Percentiles rank a stretch among this genome's conserved stretches.
These are phyloP conservation scores for Fusarium oligoseptatum DNA, from an alignment of 2,329 filamentous ascomycete species.

Conservation along the genomic window DNA sequence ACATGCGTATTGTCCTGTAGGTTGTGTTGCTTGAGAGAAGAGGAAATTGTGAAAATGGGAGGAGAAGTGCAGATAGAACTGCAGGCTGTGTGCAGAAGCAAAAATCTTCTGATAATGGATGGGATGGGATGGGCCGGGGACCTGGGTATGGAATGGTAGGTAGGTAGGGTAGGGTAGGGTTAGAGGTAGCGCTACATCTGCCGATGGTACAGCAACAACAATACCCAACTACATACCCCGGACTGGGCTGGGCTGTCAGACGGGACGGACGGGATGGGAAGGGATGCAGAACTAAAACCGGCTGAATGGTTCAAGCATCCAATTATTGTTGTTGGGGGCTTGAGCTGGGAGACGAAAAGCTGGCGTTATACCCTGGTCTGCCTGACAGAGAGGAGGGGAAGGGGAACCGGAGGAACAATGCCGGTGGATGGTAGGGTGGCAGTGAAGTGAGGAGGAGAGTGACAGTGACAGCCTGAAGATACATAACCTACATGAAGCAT, in stretches of 20 bases:
- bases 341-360: not conserved
- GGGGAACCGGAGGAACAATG: not conserved
- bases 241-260: not conserved
- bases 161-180: too few relatives aligned
- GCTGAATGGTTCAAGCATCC: slow-evolving; percentile 1
- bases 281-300: not conserved
- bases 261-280: not conserved
- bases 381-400: not conserved
- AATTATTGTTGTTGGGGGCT: not conserved
- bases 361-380: not conserved
- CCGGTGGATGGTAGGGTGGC: not conserved
- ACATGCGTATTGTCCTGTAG: not conserved
- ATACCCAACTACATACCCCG: not conserved
- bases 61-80: not conserved
- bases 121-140: not conserved
- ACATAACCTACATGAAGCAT: not conserved
- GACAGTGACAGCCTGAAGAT: not conserved
- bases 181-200: not conserved
- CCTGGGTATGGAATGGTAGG: not conserved
- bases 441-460: not conserved
- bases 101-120: not conserved
- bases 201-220: not conserved
- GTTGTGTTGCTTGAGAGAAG: not conserved
- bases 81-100: not conserved
- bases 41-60: not conserved